Evolutionary conservation across 108 stramenopile genomes (phyloP).

Genomic region (Nannochloropsis gaditana): DNA sequence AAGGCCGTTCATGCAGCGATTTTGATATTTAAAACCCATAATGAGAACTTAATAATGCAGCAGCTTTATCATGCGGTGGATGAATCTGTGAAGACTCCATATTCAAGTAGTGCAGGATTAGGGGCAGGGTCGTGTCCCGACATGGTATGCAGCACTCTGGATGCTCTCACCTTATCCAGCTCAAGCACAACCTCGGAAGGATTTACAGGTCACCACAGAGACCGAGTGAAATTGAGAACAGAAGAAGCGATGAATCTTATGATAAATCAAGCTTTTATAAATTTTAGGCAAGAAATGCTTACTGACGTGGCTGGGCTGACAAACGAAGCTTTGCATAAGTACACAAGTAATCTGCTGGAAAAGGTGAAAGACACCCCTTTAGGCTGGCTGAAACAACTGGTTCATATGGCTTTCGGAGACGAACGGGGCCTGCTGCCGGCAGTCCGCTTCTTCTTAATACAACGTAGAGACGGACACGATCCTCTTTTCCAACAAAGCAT

Average conservation of each 20-base stretch:
- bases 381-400: not conserved
- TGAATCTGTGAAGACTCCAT: not conserved
- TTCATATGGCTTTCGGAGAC: not conserved
- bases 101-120: not conserved
- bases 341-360: not conserved
- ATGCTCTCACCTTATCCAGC: not conserved
- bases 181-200: not conserved
- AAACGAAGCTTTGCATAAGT: not conserved
- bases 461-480: not conserved
- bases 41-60: not conserved
- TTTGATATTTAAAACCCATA: not conserved
- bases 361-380: not conserved
- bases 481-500: slow-evolving; percentile 13
- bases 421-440: not conserved
- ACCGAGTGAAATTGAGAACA: not conserved
- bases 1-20: not conserved
- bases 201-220: not conserved
- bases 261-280: not conserved
- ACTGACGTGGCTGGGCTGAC: not conserved
- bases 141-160: not conserved
- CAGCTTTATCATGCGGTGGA: not conserved
- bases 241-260: not conserved
- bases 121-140: not conserved
- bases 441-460: slow-evolving; percentile 14
- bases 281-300: not conserved